Percentiles rank a stretch among this genome's conserved stretches.
Conservation (phyloP, 768 basidiomycete species). For the Naematelia aurantialba region DNA sequence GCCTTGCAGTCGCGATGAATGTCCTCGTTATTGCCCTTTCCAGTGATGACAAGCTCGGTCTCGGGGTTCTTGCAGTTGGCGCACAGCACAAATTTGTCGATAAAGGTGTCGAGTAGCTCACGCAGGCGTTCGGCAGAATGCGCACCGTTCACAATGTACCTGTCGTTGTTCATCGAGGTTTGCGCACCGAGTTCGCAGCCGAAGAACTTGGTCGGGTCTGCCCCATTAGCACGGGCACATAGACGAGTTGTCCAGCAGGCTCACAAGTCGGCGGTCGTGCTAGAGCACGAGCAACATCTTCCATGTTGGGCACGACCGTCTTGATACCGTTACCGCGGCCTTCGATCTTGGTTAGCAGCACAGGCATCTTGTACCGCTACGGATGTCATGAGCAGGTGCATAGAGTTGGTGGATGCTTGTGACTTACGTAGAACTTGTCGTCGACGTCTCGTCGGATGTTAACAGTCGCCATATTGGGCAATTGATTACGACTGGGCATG, state of each 20-base stretch:
- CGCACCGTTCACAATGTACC: conserved; percentile 97
- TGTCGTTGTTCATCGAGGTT: conserved; percentile 90
- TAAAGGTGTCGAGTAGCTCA: conserved; percentile 92
- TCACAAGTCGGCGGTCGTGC: conserved; percentile 78
- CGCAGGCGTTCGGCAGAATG: conserved; percentile 87
- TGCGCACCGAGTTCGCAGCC: conserved; percentile 98
- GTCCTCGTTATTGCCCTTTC: conserved; percentile 64
- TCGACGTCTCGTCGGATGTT: conserved; percentile 51
- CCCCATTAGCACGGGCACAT: conserved; percentile 1
- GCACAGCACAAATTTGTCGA: conserved; percentile 98
- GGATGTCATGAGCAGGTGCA: no score
- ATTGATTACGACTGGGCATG: background rate
- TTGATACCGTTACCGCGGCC: conserved; percentile 99
- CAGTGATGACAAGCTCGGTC: conserved; percentile 85
- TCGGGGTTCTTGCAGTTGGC: conserved; percentile 98
- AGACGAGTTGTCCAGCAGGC: conserved; percentile 15
- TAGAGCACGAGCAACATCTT: conserved; percentile 91
- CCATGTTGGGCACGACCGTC: conserved; percentile 98
- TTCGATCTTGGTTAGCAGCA: conserved; percentile 92
- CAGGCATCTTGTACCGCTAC: conserved; percentile 71
- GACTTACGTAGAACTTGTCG: conserved; percentile 50
- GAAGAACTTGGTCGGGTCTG: conserved; percentile 97
- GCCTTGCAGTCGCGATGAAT: conserved; percentile 98
- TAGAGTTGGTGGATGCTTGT: no score
- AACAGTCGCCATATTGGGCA: conserved; percentile 46